Evolutionary conservation across 257 asterid genomes (phyloP).

Genomic region (Plectranthus barbatus): DNA sequence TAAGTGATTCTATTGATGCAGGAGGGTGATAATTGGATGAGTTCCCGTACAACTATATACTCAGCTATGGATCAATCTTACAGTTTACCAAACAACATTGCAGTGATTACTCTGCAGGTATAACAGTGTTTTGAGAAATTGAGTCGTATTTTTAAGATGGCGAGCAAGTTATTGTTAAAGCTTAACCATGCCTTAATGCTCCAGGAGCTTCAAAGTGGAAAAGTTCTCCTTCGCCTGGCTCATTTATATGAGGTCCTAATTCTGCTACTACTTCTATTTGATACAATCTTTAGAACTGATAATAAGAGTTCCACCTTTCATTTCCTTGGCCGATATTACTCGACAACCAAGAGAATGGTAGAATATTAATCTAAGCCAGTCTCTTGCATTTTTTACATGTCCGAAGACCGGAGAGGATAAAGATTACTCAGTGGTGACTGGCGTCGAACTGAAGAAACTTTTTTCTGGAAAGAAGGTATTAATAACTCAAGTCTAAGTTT

Average conservation of each 20-base stretch:
- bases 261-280: conserved; percentile 1
- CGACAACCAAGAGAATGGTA: background rate
- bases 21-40: conserved; percentile 53
- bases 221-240: conserved; percentile 70
- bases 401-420: conserved; percentile 63
- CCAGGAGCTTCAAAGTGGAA: conserved; percentile 69
- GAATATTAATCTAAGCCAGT: background rate
- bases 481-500: background rate
- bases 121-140: background rate
- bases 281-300: background rate
- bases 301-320: background rate
- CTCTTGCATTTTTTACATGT: conserved; percentile 16
- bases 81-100: conserved; percentile 62
- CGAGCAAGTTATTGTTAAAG: background rate
- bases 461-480: conserved; percentile 52
- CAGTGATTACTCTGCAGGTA: conserved; percentile 71
- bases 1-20: conserved; percentile 21
- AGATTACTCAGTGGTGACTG: conserved; percentile 45
- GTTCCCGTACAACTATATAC: conserved; percentile 45
- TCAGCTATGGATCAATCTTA: conserved; percentile 69
- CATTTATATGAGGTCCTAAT: conserved; percentile 69
- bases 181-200: conserved; percentile 9
- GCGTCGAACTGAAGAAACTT: conserved; percentile 65
- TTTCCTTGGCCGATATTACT: background rate
- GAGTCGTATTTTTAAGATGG: background rate